Base-by-base conservation (phyloP, 257 asterid species). In the Cinchona pubescens region DNA sequence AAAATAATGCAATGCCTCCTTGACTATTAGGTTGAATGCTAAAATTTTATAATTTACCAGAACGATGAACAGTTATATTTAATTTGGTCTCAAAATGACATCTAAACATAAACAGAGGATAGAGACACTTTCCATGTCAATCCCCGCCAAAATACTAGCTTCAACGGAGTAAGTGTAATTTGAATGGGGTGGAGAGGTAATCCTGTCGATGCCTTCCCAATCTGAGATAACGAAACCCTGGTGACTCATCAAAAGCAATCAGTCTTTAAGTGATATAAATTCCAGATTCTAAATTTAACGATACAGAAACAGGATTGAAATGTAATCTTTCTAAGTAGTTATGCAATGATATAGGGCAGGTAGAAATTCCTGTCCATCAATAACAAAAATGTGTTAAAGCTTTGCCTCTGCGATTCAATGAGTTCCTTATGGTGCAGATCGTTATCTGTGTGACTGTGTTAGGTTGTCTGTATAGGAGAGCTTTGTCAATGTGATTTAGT, bases 181-280 rank as follows among this genome's bases (percentile, higher is more conserved):
- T 83, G 87, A 72, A 78, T 88, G 89, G 35, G 90, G 83, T 16
- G 98, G 97, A 71, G 92, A 73, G 46, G 96, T 91, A 82, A 93
- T 84, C 81, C 89, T 84, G 79, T 93, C 98, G 75, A 91, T 80
- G 71, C 95, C 98, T 81, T 84, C 80, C 97, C 97, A 93, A 83
- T 91, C 98, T 45, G 98, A 91, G 82, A 93, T 88, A 72, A 93
- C 96, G 81, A 91, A 91, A 42, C 98, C 97, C 97, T 91, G 95
- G 77, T 67, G 71, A 67, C 76, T 72, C 78, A 74, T 60, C 32
- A 71, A 34, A 19, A 67, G 6, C 42, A 73, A 46, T 64, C 43
- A 67, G 64, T 72, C 21, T 40, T 40, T 40, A 82, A 45, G 64
- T 55, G 56, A 76, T 34, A 58, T 43, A 42, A 75, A 37, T 67